phyloP scores from a whole-genome alignment of 768 basidiomycete genomes.

The Multifurca ochricompacta region DNA sequence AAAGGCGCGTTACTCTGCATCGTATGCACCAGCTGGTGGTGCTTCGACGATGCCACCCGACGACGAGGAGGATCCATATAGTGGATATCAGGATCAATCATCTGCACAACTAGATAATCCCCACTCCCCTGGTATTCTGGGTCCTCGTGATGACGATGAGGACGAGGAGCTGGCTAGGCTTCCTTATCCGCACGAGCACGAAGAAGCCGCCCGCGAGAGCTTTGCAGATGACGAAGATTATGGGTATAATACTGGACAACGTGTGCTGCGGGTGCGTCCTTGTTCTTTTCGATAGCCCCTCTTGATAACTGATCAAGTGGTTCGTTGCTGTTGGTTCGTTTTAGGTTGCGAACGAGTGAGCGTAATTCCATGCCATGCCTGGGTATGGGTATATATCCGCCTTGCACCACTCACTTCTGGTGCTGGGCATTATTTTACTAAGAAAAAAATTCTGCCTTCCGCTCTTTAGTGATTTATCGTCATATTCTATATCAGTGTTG shows the following conservation, averaged over 20 bases:
- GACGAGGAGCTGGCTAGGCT: neutral
- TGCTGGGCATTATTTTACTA: neutral
- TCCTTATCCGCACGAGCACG: constrained; percentile 10
- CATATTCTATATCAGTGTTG: neutral
- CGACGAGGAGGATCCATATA: constrained; percentile 23
- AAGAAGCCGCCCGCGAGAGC: constrained; percentile 24
- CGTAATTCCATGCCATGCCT: no score
- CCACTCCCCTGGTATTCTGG: constrained; percentile 13
- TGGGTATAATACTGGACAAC: constrained; percentile 24
- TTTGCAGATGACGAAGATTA: constrained; percentile 31
- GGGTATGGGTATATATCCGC: neutral
- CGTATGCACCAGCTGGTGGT: neutral
- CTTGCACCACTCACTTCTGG: neutral
- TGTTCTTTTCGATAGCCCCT: neutral
- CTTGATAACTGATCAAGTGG: neutral
- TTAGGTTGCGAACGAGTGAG: constrained; percentile 13
- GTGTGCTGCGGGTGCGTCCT: constrained; percentile 28
- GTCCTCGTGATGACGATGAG: neutral
- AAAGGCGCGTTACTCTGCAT: constrained; percentile 11
- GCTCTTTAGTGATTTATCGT: constrained; percentile 15
- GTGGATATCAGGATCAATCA: constrained; percentile 20
- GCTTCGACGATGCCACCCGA: constrained; percentile 11
- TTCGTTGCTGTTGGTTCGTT: neutral
- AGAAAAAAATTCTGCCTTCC: neutral
- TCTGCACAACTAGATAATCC: constrained; percentile 13